Base-by-base conservation (phyloP, 1,139 yeast species). In the Sugiyamaella castrensis region DNA sequence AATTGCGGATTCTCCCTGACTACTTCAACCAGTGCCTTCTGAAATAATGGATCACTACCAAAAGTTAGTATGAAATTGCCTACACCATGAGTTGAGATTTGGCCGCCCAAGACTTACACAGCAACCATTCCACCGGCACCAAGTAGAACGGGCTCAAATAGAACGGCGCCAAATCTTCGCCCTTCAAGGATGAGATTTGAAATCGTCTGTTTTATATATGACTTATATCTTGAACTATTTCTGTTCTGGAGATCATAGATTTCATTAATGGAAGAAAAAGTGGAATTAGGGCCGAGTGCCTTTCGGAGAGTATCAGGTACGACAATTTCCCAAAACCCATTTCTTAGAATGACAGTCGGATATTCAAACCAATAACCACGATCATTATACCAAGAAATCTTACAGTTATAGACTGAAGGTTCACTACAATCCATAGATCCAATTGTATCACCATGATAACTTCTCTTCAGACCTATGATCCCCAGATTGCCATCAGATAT, bases 61-160 rank as follows among this genome's bases (percentile, higher is more conserved):
- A 33, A 41, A 19, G 24, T 19, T 19, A 46, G 39, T 8, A 36
- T 8, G 24, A 33, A n/a, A 26, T 13, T 33, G 12, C 24, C 2
- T 8, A 8, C 24, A 5, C 24, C 24, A 19, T 19, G 3, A 19
- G 5, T 19, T 19, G 24, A n/a, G 38, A 38, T 13, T 10, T 31
- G 24, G 3, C 24, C 5, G 24, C 3, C 5, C 24, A 19, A 9
- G 24, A 52, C 57, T 53, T 52, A 54, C 57, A 56, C 58, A 8
- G 59, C 56, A n/a, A 56, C 47, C 66, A 62, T 62, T 16, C 66
- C 66, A 8, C 66, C 66, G 1, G 66, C 66, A 19, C 66, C 66
- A 4, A 62, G 50, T 13, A 62, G 40, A 2, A 62, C 54, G 2
- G 65, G 65, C 43, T 62, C 66, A 42, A 62, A 46, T 28, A 62